Percentiles rank a stretch among this genome's conserved stretches.
These are phyloP conservation scores for Phytopythium boreale DNA, from an alignment of 352 stramenopile species.

Conservation along the genomic window DNA sequence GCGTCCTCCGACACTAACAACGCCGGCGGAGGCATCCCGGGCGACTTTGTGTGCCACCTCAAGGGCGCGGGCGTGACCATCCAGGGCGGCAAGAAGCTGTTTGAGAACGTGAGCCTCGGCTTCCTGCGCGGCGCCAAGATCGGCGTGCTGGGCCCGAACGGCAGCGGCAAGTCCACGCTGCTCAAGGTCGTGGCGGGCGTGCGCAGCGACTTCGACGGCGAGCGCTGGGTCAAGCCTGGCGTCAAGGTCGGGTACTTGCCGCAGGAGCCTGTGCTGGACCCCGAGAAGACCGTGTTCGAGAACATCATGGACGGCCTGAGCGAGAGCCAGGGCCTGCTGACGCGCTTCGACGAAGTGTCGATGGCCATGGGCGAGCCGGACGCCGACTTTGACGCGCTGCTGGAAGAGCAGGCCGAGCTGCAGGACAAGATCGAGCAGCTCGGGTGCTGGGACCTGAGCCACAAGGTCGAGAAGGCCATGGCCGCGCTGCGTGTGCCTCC, in stretches of 20 bases:
- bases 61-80: conserved; percentile 75
- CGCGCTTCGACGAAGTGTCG: conserved; percentile 83
- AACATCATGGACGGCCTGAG: conserved; percentile 90
- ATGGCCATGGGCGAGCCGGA: conserved; percentile 89
- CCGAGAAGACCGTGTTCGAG: conserved; percentile 84
- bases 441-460: conserved; percentile 77
- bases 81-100: conserved; percentile 80
- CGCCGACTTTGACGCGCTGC: conserved; percentile 84
- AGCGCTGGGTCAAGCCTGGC: conserved; percentile 85
- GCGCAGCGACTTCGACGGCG: conserved; percentile 78
- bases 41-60: conserved; percentile 84
- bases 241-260: conserved; percentile 85
- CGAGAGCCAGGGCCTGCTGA: conserved; percentile 76
- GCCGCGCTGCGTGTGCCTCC: conserved; percentile 67
- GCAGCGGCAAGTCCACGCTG: conserved; percentile 94
- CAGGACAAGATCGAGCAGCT: conserved; percentile 86
- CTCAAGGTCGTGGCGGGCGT: conserved; percentile 96
- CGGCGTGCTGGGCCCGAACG: conserved; percentile 94
- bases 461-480: conserved; percentile 87
- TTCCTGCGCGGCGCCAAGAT: conserved; percentile 93
- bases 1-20: conserved; percentile 41
- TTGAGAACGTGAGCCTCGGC: conserved; percentile 71
- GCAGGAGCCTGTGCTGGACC: conserved; percentile 85
- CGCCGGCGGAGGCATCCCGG: conserved; percentile 68
- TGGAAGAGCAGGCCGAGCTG: conserved; percentile 84